Evolutionary conservation across 345 rosid species (phyloP), one percentile per base, ranked within the genome.

Genomic region (Salix exigua): DNA sequence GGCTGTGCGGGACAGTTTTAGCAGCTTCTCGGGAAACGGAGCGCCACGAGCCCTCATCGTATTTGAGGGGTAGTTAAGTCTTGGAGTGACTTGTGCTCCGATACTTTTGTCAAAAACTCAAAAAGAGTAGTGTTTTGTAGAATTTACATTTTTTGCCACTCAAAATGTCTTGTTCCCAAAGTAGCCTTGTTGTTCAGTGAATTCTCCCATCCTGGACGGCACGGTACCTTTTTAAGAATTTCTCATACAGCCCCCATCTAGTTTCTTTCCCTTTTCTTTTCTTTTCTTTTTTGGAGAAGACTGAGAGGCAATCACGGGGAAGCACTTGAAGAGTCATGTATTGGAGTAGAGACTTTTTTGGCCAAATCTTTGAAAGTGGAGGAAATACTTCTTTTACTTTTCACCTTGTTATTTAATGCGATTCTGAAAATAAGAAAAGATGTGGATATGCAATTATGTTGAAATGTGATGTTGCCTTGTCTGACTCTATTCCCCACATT

Each of bases 21-120:
- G 66, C 23, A n/a, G 44, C 50, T 44, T 42, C 62, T 55, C 7
- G 44, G 42, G 55, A 16, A 67, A 46, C 21, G 66, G 4, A n/a
- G 37, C 78, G 67, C 81, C 77, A 75, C 67, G 78, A 44, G 65
- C 68, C 68, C 63, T 26, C 33, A 19, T 23, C 61, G 74, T 50
- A 26, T 7, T 10, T 2, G 21, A 8, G 21, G 25, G 63, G 12
- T 8, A 3, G 50, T 21, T 33, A 28, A 5, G 6, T 75, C 50
- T 14, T 46, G 17, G 50, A 46, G 3, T 66, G 50, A 66, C 51
- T 66, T 14, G 30, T n/a, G 2, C 1, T 6, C 7, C 68, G 61
- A 1, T 0, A 7, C 42, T n/a, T 33, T 62, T 1, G 37, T 55
- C 62, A 4, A 19, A 19, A 19, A 13, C 23, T 55, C 62, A 2